phyloP scores from a whole-genome alignment of 1,139 yeast species.

The Blastobotrys raffinosifermentans region DNA sequence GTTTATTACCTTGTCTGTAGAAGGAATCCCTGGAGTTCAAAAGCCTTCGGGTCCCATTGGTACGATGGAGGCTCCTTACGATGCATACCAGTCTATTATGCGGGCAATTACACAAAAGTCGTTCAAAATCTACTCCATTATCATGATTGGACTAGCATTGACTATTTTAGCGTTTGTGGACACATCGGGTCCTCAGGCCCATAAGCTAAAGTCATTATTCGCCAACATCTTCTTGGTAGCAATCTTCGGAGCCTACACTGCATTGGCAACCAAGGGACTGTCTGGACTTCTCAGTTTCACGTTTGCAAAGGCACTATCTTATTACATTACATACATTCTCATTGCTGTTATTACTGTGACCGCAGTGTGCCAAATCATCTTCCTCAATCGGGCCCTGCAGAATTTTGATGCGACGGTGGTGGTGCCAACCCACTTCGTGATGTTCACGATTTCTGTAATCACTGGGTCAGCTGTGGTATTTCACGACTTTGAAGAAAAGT shows the following conservation, averaged over 20 bases:
- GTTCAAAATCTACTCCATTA: conserved; percentile 26
- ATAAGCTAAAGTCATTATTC: conserved; percentile 12
- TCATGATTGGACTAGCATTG: conserved; percentile 18
- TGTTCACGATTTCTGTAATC: conserved; percentile 40
- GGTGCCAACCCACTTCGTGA: conserved; percentile 42
- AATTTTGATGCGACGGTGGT: conserved; percentile 40
- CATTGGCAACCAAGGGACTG: conserved; percentile 38
- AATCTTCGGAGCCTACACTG: conserved; percentile 41
- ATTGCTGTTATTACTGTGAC: conserved; percentile 31
- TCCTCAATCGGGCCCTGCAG: conserved; percentile 36
- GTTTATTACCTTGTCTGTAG: conserved; percentile 33
- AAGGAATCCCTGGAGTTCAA: conserved; percentile 13
- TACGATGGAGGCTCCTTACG: conserved; percentile 11
- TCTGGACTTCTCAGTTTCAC: conserved; percentile 33
- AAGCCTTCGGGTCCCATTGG: conserved; percentile 6
- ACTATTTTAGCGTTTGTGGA: conserved; percentile 10
- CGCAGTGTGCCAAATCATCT: conserved; percentile 36
- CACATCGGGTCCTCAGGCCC: conserved; percentile 4
- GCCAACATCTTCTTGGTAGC: conserved; percentile 37
- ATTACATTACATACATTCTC: conserved; percentile 30
- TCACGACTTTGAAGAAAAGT: conserved; percentile 34
- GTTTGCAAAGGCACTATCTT: conserved; percentile 25
- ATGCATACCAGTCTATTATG: conserved; percentile 29
- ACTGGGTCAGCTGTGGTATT: conserved; percentile 39
- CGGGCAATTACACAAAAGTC: conserved; percentile 24